Base-by-base conservation (phyloP, 192 early-diverging fungal genomes). In the Coemansia sp. region DNA sequence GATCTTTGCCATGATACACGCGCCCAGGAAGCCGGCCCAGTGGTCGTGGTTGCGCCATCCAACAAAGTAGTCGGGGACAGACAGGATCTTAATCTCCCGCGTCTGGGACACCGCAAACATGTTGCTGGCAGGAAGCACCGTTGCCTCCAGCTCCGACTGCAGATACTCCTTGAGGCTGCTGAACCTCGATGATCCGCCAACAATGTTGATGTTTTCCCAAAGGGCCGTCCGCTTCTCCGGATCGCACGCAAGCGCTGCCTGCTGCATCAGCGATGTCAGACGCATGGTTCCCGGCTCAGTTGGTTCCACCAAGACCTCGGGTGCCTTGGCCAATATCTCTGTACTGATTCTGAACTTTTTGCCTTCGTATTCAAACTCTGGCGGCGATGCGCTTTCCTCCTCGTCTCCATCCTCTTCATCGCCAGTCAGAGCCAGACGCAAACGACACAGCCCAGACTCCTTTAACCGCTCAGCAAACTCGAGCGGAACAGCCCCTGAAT, bases 11-110 rank as follows among this genome's bases (percentile, higher is more conserved):
- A 91, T 88, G 77, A 99, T 94, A 37, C 86, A 87, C 15, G 87
- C 94, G 9, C 97, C 97, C 10, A 97, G 75, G 75, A 88, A 97
- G 37, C 87, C 84, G 1, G 90, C 80, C 73, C 89, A 89, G 40
- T 90, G 83, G 61, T 77, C 85, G 42, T 85, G 74, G 43, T 89
- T 86, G 80, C 92, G 92, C 64, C 91, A 89, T 8, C 84, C 86
- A 10, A 89, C 81, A 73, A 97, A 93, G 79, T 95, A 97, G 48
- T 97, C 97, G 1, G 95, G 95, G 23, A 97, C 72, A 61, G 86
- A 85, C 48, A 85, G 74, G 72, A 92, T 97, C 79, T 87, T 91
- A 50, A 92, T 75, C 64, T 94, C 90, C 50, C 91, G 93, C 12
- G 88, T 78, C 69, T 99, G 97, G 58, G 88, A 89, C 63, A 95